Percentiles rank a stretch among this genome's conserved stretches.
Conservation (phyloP, 495 filamentous ascomycete species). For the Coniosporium apollinis region DNA sequence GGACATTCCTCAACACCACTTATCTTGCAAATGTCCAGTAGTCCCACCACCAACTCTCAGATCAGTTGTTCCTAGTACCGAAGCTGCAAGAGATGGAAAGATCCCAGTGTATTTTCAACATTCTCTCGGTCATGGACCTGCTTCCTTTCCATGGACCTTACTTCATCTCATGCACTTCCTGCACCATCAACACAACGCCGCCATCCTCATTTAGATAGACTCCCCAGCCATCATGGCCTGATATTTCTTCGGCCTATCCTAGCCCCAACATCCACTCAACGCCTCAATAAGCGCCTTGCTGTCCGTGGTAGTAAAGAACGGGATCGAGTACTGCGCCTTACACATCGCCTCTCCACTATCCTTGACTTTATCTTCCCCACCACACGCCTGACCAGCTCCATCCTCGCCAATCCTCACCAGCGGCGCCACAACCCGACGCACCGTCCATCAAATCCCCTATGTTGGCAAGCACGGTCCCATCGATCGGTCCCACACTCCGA, state of each 20-base stretch:
- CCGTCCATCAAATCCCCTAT: slow-evolving; percentile 34
- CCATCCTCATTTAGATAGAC: slow-evolving; percentile 20
- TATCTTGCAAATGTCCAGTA: too few species aligned
- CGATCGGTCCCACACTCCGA: slow-evolving; percentile 28
- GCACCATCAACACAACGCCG: slow-evolving; percentile 17
- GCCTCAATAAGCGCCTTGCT: slow-evolving; percentile 37
- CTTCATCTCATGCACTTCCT: too few species aligned
- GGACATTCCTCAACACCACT: too few species aligned
- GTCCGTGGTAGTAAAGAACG: slow-evolving; percentile 43
- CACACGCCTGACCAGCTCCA: slow-evolving; percentile 18
- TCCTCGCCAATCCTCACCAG: background rate
- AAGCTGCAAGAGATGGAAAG: too few species aligned
- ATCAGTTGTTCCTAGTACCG: too few species aligned
- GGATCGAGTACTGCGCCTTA: slow-evolving; percentile 40
- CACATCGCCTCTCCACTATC: slow-evolving; percentile 32
- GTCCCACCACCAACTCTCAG: too few species aligned
- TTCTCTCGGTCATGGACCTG: too few species aligned
- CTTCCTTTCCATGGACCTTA: too few species aligned
- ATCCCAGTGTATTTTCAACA: too few species aligned
- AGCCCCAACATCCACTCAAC: slow-evolving; percentile 31
- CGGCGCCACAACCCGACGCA: background rate
- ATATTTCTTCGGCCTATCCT: slow-evolving; percentile 21
- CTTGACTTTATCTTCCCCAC: too few species aligned
- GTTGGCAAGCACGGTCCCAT: slow-evolving; percentile 39
- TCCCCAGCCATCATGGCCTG: slow-evolving; percentile 18